Evolutionary conservation across 2,329 filamentous ascomycete genomes (phyloP).

Genomic region (Anisogramma anomala): DNA sequence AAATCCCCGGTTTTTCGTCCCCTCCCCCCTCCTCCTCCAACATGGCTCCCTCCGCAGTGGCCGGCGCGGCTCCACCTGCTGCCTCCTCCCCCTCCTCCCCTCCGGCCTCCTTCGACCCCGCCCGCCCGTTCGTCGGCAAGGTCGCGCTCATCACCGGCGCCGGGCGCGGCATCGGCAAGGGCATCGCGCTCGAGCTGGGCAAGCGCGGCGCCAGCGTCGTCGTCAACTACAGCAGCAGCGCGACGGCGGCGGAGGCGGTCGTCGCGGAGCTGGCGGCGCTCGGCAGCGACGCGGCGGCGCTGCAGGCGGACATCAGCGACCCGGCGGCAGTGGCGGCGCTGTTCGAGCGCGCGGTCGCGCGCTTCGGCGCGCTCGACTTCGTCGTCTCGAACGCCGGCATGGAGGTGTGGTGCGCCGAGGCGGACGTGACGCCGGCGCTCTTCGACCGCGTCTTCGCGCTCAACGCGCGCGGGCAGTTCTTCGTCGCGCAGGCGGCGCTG

Average conservation of each 20-base stretch:
- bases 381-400: conserved; percentile 63
- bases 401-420: conserved; percentile 59
- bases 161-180: conserved; percentile 54
- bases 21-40: not conserved
- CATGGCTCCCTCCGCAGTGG: conserved; percentile 22
- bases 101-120: conserved; percentile 15
- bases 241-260: conserved; percentile 42
- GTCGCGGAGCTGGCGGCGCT: conserved; percentile 43
- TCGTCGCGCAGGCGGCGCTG: conserved; percentile 64
- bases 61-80: not conserved
- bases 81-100: too few species aligned
- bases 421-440: conserved; percentile 57
- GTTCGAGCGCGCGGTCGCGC: conserved; percentile 51
- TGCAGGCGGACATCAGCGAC: conserved; percentile 55
- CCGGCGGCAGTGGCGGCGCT: conserved; percentile 48
- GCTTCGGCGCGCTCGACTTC: conserved; percentile 60
- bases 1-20: too few species aligned
- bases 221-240: conserved; percentile 54
- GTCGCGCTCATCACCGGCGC: conserved; percentile 52
- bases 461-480: conserved; percentile 63
- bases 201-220: conserved; percentile 52
- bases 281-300: conserved; percentile 44
- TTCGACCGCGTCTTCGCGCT: conserved; percentile 63
- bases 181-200: conserved; percentile 56
- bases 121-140: conserved; percentile 35